phyloP scores from a whole-genome alignment of 768 basidiomycete genomes.

The Boletus insuetus region DNA sequence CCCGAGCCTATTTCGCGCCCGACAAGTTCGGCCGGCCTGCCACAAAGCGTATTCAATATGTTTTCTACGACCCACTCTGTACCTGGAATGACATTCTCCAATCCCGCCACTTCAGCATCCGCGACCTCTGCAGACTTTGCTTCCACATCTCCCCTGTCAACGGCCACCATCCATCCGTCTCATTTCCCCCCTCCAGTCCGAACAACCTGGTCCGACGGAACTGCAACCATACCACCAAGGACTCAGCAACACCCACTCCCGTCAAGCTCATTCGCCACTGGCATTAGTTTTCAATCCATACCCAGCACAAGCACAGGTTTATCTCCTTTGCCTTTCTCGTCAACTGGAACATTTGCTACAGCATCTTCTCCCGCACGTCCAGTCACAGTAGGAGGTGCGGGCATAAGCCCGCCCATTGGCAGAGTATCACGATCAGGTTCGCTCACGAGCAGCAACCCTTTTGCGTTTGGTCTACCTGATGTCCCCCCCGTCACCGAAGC shows the following conservation, averaged over 20 bases:
- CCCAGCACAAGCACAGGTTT: slow-evolving; percentile 30
- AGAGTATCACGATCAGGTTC: slow-evolving; percentile 60
- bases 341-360: slow-evolving; percentile 30
- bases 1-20: slow-evolving; percentile 32
- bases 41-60: slow-evolving; percentile 22
- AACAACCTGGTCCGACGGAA: slow-evolving; percentile 30
- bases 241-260: slow-evolving; percentile 34
- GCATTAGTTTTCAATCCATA: slow-evolving; percentile 32
- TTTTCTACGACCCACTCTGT: slow-evolving; percentile 18
- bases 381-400: slow-evolving; percentile 17
- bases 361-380: slow-evolving; percentile 27
- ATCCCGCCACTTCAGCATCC: slow-evolving; percentile 21
- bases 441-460: slow-evolving; percentile 44
- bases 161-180: slow-evolving; percentile 19
- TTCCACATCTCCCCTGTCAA: slow-evolving; percentile 20
- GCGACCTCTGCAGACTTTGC: slow-evolving; percentile 21
- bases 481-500: slow-evolving; percentile 25
- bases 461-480: slow-evolving; percentile 36
- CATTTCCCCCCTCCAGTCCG: slow-evolving; percentile 28
- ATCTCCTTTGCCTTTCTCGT: slow-evolving; percentile 29
- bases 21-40: slow-evolving; percentile 30
- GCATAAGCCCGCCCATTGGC: slow-evolving; percentile 41
- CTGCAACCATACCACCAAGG: slow-evolving; percentile 26
- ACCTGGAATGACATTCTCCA: slow-evolving; percentile 17
- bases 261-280: slow-evolving; percentile 25